Base-by-base conservation (phyloP, 106 monocot species). In the Dendrobium nobile region DNA sequence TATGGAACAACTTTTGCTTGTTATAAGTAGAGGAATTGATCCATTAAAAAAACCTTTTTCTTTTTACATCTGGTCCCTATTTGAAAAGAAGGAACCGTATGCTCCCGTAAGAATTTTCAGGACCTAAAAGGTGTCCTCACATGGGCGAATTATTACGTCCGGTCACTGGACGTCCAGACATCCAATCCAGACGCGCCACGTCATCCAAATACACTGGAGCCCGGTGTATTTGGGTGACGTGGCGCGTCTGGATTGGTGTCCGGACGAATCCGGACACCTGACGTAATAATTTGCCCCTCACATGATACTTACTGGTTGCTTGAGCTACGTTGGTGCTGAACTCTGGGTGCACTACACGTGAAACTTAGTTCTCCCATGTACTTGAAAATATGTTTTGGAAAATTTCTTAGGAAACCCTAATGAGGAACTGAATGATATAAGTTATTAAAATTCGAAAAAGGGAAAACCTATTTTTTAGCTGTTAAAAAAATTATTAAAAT, bases 1-100 rank as follows among this genome's bases (percentile, higher is more conserved):
- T 58, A 48, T 54, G 26, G 48, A 77, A 80, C 79, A 78, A 77
- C 84, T 82, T 86, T 84, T 80, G 76, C 78, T 80, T 92, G 81
- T 80, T 81, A 89, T 67, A 81, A 54, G 48, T 75, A 67, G 77
- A 51, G 75, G 89, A 86, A 86, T 86, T 86, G 59, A 44, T 89
- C 61, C 78, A 73, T 54, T 82, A 44, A 61, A 77, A 79, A 61
- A 51, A 54, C 58, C 19, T 77, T 73, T 77, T 55, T 77, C 59
- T 77, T 77, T 16, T 54, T 72, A 33, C 58, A 67, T 72, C 37
- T 78, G 59, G 75, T 75, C 80, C 44, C 68, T 77, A 26, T 77
- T 78, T 26, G 67, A 85, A 82, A 89, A 78, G 86, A 22, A 72
- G 84, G 88, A 85, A 88, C n/a, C 88, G 67, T 82, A 78, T 84